Percentiles rank a stretch among this genome's conserved stretches.
Conservation (phyloP, 352 stramenopile species). For the Thraustochytrium sp. region DNA sequence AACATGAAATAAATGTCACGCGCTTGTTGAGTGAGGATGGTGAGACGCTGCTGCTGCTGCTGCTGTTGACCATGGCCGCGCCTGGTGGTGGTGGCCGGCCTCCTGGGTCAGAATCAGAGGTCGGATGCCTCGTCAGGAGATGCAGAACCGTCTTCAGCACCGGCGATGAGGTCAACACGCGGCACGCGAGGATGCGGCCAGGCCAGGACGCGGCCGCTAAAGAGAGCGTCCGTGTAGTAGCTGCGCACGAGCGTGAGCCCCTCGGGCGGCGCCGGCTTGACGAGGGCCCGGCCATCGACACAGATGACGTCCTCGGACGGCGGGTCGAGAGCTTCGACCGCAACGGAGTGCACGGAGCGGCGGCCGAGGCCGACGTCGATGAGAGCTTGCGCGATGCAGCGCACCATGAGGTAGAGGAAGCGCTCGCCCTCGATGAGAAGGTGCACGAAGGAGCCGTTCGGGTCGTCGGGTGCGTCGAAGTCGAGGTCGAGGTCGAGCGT, state of each 20-base stretch:
- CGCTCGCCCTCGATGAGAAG: not conserved
- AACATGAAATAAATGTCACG: too few species aligned
- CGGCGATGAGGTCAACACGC: too few species aligned
- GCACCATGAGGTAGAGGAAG: constrained; percentile 23
- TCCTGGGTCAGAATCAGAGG: too few species aligned
- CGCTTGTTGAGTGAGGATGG: too few species aligned
- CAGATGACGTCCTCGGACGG: not conserved
- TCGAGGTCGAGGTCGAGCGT: not conserved
- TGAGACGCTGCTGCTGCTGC: too few species aligned
- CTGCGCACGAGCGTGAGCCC: not conserved
- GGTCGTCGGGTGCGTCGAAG: not conserved
- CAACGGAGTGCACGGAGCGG: not conserved
- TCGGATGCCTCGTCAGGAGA: too few species aligned
- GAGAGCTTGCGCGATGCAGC: not conserved
- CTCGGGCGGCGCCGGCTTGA: not conserved
- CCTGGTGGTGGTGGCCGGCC: too few species aligned
- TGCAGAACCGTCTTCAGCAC: too few species aligned
- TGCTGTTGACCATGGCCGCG: too few species aligned
- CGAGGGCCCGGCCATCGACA: not conserved
- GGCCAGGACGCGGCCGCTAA: not conserved
- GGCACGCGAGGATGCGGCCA: not conserved
- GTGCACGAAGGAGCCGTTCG: not conserved
- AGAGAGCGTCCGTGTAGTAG: not conserved
- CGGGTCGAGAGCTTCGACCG: not conserved
- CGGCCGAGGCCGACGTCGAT: not conserved